phyloP scores from a whole-genome alignment of 495 filamentous ascomycete species.

The Aspergillus taichungensis region DNA sequence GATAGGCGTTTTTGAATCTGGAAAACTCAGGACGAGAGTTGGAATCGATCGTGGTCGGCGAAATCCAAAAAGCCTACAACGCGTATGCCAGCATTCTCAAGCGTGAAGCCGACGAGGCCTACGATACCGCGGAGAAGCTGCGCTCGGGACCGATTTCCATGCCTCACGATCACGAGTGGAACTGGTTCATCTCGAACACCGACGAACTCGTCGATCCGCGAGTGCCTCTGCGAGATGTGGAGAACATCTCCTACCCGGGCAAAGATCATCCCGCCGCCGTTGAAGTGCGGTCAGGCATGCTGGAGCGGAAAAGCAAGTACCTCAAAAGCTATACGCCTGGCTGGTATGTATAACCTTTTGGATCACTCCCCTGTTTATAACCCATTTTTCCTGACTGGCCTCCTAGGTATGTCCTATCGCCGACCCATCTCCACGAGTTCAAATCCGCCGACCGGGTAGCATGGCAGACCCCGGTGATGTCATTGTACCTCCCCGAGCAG shows the following conservation, averaged over 20 bases:
- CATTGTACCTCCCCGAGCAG: conserved; percentile 86
- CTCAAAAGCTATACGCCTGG: conserved; percentile 95
- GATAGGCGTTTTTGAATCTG: conserved; percentile 84
- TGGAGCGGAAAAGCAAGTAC: conserved; percentile 98
- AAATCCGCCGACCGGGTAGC: conserved; percentile 72
- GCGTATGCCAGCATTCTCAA: conserved; percentile 83
- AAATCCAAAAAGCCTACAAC: conserved; percentile 96
- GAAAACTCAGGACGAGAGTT: conserved; percentile 91
- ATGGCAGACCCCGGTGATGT: conserved; percentile 82
- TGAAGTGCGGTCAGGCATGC: conserved; percentile 79
- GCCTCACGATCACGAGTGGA: conserved; percentile 90
- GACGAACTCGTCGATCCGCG: conserved; percentile 83
- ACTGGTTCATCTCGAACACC: conserved; percentile 69
- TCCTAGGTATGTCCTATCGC: conserved; percentile 84
- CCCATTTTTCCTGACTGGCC: conserved; percentile 28
- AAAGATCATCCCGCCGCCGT: conserved; percentile 78
- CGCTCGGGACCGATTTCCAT: conserved; percentile 77
- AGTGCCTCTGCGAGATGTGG: conserved; percentile 63
- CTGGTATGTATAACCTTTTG: conserved; percentile 52
- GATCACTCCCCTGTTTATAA: background rate
- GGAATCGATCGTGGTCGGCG: conserved; percentile 89
- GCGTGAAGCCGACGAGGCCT: conserved; percentile 75
- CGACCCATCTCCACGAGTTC: conserved; percentile 96
- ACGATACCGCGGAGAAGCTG: conserved; percentile 70
- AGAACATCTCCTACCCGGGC: conserved; percentile 91